These are phyloP conservation scores for Ceratobasidium sp. DNA, from an alignment of 1,284 basidiomycete genomes.

Conservation along the genomic window DNA sequence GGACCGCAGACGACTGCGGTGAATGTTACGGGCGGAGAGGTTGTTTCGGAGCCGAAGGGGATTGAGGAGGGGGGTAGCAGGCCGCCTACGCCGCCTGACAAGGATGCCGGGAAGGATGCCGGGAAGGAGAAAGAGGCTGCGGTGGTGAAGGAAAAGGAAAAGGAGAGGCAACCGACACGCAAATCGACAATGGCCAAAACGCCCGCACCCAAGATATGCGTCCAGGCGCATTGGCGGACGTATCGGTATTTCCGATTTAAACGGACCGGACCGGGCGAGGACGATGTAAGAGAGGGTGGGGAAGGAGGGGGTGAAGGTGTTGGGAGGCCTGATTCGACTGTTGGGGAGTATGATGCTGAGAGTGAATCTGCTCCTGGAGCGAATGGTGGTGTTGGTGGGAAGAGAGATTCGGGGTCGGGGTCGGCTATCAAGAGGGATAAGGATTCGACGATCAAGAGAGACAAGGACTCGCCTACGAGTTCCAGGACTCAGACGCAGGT, in stretches of 20 bases:
- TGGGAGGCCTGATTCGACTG: slow-evolving; percentile 14
- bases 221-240: slow-evolving; percentile 46
- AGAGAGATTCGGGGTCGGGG: neutral
- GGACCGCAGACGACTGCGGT: slow-evolving; percentile 48
- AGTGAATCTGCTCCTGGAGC: neutral
- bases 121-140: too few species aligned
- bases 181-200: neutral
- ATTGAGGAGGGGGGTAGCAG: slow-evolving; percentile 44
- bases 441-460: neutral
- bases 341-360: slow-evolving; percentile 18
- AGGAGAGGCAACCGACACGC: neutral
- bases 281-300: neutral
- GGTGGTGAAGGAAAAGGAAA: slow-evolving; percentile 21
- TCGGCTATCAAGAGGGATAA: too few species aligned
- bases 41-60: slow-evolving; percentile 49
- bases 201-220: slow-evolving; percentile 27
- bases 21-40: slow-evolving; percentile 50
- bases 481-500: slow-evolving; percentile 28
- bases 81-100: slow-evolving; percentile 38
- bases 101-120: too few species aligned
- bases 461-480: slow-evolving; percentile 26
- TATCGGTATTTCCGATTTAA: slow-evolving; percentile 44
- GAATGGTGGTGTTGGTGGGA: neutral
- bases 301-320: slow-evolving; percentile 13
- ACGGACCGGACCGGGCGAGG: slow-evolving; percentile 2